Conservation (phyloP, 2,329 filamentous ascomycete genomes). For the Aspergillus ibericus region DNA sequence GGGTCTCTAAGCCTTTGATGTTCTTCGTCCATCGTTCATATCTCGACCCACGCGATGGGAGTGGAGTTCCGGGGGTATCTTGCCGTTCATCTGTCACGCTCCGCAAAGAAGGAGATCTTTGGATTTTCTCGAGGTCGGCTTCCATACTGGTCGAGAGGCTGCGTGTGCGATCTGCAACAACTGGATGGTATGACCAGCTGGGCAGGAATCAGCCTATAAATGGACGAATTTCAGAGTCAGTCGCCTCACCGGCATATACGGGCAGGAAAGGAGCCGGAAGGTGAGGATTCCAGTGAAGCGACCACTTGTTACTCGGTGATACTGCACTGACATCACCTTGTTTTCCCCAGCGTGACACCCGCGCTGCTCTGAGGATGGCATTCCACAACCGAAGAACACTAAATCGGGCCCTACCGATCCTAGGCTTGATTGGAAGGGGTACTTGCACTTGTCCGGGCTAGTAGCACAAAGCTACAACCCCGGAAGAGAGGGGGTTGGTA, state of each 20-base stretch:
- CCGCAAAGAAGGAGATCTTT: slow-evolving; percentile 24
- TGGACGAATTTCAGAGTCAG: background rate
- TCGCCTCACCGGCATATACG: slow-evolving; percentile 14
- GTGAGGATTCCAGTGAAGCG: slow-evolving; percentile 8
- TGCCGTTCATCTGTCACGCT: slow-evolving; percentile 25
- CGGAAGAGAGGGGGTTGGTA: background rate
- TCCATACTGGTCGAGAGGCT: slow-evolving; percentile 11
- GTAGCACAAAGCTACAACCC: background rate
- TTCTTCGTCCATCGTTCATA: slow-evolving; percentile 25
- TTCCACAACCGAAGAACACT: slow-evolving; percentile 15
- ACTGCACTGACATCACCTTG: slow-evolving; percentile 20
- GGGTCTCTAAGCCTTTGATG: slow-evolving; percentile 27
- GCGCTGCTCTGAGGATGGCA: slow-evolving; percentile 16
- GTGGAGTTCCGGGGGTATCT: slow-evolving; percentile 16
- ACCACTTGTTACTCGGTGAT: slow-evolving; percentile 4
- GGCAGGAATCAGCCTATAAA: background rate
- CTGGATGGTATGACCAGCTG: background rate
- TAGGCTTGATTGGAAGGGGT: background rate
- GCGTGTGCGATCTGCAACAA: background rate
- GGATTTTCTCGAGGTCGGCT: slow-evolving; percentile 28
- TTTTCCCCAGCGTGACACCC: slow-evolving; percentile 14
- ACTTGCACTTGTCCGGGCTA: background rate
- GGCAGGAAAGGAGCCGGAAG: slow-evolving; percentile 2
- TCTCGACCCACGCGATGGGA: slow-evolving; percentile 10
- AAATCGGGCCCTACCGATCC: slow-evolving; percentile 1